Base-by-base conservation (phyloP, 2,329 filamentous ascomycete genomes). In the Microdochium bolleyi region DNA sequence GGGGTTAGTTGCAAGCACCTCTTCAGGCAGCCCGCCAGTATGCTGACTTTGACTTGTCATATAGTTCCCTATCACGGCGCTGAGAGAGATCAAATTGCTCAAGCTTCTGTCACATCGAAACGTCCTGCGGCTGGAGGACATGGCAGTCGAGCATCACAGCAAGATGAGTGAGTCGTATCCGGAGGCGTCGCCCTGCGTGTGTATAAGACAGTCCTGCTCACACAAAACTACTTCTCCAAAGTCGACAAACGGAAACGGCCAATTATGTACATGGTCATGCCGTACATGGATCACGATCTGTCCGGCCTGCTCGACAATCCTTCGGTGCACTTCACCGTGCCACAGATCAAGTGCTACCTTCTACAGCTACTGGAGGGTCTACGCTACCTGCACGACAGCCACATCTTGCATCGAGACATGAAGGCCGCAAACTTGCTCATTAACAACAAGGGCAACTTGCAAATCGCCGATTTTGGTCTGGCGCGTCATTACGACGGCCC, bases 251-350 rank as follows among this genome's bases (percentile, higher is more conserved):
- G 86, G 60, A 91, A 89, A 69, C 83, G 86, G 55, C 85, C 87
- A 3, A 92, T 92, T 61, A 91, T 99, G 77, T 97, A 97, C 72
- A 99, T 99, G 94, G 92, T 95, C 51, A 96, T 87, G 48, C 94
- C 92, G 7, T 99, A 99, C 70, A 96, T 97, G 91, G 92, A 97
- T 62, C 94, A 99, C 71, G 94, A 99, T 71, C 80, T 99, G n/a
- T 95, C 92, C 9, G 94, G 94, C 48, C 82, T 99, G 27, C 84
- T 99, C 62, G 94, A 97, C 68, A 99, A 99, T 62, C 92, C 92
- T 10, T 84, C 86, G 7, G 92, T 99, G 38, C 81, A 82, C 41
- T 92, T 99, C 63, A 88, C 87, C 49, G 86, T 92, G 64, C 80
- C 89, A 3, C 92, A 97, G 67, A 95, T 97, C 70, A 99, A 99